Conservation (phyloP, 352 stramenopile species). For the Globisporangium irregulare region DNA sequence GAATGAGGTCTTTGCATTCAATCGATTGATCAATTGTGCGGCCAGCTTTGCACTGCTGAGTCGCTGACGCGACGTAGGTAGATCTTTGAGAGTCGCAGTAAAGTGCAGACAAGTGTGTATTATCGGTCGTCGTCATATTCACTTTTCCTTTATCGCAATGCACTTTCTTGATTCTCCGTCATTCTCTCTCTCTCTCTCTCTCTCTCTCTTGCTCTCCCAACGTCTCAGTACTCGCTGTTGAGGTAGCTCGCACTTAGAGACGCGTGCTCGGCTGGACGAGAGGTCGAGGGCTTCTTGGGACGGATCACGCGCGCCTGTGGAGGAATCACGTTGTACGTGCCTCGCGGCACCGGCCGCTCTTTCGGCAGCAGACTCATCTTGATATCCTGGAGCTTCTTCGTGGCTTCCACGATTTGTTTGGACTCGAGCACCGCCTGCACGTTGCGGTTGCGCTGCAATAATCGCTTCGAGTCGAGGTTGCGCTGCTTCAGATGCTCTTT, state of each 20-base stretch:
- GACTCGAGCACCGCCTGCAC: slow-evolving; percentile 92
- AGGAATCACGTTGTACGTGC: slow-evolving; percentile 68
- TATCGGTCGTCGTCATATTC: not conserved
- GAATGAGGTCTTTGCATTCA: too few species aligned
- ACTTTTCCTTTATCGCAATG: not conserved
- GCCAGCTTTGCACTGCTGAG: too few species aligned
- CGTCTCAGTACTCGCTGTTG: slow-evolving; percentile 11
- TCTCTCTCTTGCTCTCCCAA: not conserved
- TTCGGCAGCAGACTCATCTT: slow-evolving; percentile 77
- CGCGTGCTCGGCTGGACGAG: slow-evolving; percentile 23
- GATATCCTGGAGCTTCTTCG: slow-evolving; percentile 77
- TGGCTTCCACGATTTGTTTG: slow-evolving; percentile 86
- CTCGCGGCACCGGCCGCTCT: slow-evolving; percentile 42
- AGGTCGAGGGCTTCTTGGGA: slow-evolving; percentile 57
- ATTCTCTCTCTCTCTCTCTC: not conserved
- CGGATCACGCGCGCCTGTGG: slow-evolving; percentile 74
- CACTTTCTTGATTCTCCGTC: too few species aligned
- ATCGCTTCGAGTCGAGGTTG: slow-evolving; percentile 90
- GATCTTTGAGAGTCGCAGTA: too few species aligned
- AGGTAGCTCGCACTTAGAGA: slow-evolving; percentile 11
- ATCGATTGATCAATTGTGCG: too few species aligned
- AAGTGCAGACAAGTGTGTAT: not conserved
- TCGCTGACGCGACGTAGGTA: too few species aligned
- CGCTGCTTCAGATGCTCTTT: slow-evolving; percentile 94
- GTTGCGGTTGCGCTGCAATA: slow-evolving; percentile 95